Percentiles rank a stretch among this genome's conserved stretches.
Evolutionary conservation across 2,329 filamentous ascomycete species (phyloP).

Genomic region (Aphanocladium album): DNA sequence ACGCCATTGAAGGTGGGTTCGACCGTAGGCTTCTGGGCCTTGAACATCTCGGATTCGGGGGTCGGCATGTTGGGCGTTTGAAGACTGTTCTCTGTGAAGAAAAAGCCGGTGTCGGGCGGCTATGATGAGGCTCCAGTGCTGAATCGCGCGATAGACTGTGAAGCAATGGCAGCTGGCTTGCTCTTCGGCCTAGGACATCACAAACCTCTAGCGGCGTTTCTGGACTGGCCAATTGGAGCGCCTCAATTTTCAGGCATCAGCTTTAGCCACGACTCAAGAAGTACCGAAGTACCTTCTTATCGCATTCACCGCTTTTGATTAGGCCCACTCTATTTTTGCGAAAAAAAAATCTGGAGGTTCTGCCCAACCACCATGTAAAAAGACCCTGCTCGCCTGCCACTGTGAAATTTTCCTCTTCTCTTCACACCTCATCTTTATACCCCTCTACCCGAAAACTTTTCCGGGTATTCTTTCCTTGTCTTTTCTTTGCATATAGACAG

Average conservation of each 20-base stretch:
- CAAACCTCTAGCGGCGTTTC: constrained; percentile 11
- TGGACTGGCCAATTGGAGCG: constrained; percentile 1
- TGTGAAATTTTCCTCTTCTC: constrained; percentile 17
- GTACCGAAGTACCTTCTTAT: constrained; percentile 14
- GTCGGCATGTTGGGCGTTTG: constrained; percentile 58
- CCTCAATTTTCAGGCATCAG: constrained; percentile 21
- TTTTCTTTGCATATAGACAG: constrained; percentile 15
- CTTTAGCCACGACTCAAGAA: neutral
- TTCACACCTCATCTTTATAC: constrained; percentile 9
- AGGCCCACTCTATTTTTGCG: constrained; percentile 30
- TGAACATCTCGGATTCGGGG: constrained; percentile 75
- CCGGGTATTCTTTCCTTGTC: constrained; percentile 13
- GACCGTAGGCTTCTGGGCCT: constrained; percentile 78
- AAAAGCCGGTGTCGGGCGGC: neutral
- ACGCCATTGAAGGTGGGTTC: constrained; percentile 81
- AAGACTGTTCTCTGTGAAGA: neutral
- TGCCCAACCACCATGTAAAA: constrained; percentile 23
- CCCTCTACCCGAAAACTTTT: constrained; percentile 17
- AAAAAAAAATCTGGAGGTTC: constrained; percentile 25
- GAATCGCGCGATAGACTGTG: neutral
- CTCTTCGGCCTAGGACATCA: constrained; percentile 6
- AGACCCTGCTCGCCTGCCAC: constrained; percentile 14
- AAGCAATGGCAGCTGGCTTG: constrained; percentile 3
- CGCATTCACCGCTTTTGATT: constrained; percentile 30
- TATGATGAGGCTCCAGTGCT: neutral